Evolutionary conservation across 371 early-diverging fungal species (phyloP), one percentile per base, ranked within the genome.

Genomic region (Lichtheimia hyalospora): DNA sequence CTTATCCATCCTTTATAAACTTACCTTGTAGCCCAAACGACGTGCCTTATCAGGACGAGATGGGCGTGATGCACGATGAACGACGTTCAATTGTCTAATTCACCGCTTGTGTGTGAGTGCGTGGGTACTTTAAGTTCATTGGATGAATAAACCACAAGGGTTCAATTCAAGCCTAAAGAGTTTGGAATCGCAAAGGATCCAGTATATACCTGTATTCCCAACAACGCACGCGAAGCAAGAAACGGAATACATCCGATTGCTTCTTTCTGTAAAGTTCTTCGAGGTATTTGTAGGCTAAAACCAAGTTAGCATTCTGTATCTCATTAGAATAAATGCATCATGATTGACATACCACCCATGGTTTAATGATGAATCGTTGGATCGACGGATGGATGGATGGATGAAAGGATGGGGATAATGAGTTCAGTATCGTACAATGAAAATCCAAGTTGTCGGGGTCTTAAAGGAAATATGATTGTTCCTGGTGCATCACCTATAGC

Each of bases 11-110:
- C 16, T 41, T 2, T 4, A 20, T 15, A 18, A 15, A 20, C 53
- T 53, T 55, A 55, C 56, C 83, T 96, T 97, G 92, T 99, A 99
- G 60, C 99, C 99, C 61, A 99, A 86, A 69, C 95, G 96, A 77
- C 98, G 92, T 51, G 99, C 99, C 91, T 98, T 97, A 80, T 99
- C 99, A 62, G 97, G 96, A 75, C 97, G 97, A 54, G 97, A 94
- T 50, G 99, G 98, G 74, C 97, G 94, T 54, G 96, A 93, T 52
- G 97, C 98, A 71, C 97, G 92, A 89, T 98, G 98, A 73, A 99
- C 92, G 62, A 91, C 93, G 77, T 94, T 92, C 78, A 96, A 86
- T 84, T 99, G 99, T 67, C 56, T 55, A 55, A 24, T 15, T 55
- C 42, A 55, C 13, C 21, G 42, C 18, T 8, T 10, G 42, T 23